These are phyloP conservation scores for Apiotrichum domesticum DNA, from an alignment of 1,284 basidiomycete genomes.

Conservation along the genomic window DNA sequence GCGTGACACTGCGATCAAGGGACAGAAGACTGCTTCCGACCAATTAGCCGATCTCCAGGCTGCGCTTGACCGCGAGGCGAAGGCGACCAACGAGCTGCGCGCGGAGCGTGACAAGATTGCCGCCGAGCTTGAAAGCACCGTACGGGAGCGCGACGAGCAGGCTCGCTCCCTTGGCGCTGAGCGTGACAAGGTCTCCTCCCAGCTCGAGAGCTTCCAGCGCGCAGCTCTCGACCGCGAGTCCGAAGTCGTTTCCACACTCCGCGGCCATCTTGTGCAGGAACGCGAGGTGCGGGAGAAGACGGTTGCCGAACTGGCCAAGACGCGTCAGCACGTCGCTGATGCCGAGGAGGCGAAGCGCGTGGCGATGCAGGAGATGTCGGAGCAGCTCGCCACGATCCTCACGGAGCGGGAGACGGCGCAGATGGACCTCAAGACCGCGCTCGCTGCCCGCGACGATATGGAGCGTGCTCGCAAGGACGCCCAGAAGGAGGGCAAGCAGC, in stretches of 20 bases:
- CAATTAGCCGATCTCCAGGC: slow-evolving; percentile 4
- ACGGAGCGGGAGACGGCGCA: neutral
- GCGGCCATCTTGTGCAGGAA: slow-evolving; percentile 17
- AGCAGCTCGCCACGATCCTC: neutral
- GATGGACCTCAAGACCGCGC: neutral
- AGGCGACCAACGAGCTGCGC: slow-evolving; percentile 17
- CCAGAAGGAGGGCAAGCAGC: neutral
- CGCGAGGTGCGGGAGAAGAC: neutral
- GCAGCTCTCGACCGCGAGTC: slow-evolving; percentile 26
- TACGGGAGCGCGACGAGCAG: slow-evolving; percentile 13
- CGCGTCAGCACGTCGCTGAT: neutral
- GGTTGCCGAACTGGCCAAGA: neutral
- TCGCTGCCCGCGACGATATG: neutral
- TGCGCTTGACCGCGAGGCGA: slow-evolving; percentile 23
- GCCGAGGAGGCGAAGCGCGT: neutral
- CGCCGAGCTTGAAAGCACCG: slow-evolving; percentile 2
- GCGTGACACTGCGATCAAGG: neutral
- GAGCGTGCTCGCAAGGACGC: neutral
- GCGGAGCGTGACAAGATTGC: slow-evolving; percentile 7
- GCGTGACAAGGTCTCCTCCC: slow-evolving; percentile 14
- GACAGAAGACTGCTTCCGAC: neutral
- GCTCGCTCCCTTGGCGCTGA: neutral
- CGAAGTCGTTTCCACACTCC: slow-evolving; percentile 21
- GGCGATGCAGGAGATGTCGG: neutral
- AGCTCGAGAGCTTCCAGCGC: slow-evolving; percentile 28